Percentiles rank a stretch among this genome's conserved stretches.
Conservation (phyloP, 2,329 filamentous ascomycete genomes). For the Sporothrix luriei region DNA sequence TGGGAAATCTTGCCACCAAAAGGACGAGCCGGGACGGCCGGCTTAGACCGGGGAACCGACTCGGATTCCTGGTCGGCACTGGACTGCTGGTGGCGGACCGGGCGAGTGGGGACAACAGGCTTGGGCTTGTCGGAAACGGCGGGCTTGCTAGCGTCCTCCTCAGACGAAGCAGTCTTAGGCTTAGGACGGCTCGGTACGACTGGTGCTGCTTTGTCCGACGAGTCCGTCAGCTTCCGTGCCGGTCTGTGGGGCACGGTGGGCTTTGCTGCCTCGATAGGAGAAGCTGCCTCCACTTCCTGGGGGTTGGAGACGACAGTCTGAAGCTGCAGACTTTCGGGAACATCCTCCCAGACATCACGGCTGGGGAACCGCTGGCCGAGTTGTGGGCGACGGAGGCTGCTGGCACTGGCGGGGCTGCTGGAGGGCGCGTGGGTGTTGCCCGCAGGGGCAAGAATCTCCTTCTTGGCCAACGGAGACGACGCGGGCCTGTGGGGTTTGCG, state of each 20-base stretch:
- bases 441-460: slow-evolving; percentile 44
- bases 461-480: slow-evolving; percentile 48
- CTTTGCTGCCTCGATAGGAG: slow-evolving; percentile 52
- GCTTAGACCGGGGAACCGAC: slow-evolving; percentile 69
- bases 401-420: slow-evolving; percentile 32
- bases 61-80: slow-evolving; percentile 47
- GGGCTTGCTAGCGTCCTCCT: slow-evolving; percentile 41
- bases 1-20: slow-evolving; percentile 85
- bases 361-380: slow-evolving; percentile 77
- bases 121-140: slow-evolving; percentile 30
- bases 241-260: slow-evolving; percentile 64
- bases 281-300: slow-evolving; percentile 53
- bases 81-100: slow-evolving; percentile 50
- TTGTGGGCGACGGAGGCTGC: slow-evolving; percentile 51
- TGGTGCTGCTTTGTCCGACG: slow-evolving; percentile 46
- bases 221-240: slow-evolving; percentile 47
- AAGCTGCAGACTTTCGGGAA: slow-evolving; percentile 77
- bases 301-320: slow-evolving; percentile 70
- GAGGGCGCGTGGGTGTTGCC: background rate
- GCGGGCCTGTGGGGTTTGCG: slow-evolving; percentile 54
- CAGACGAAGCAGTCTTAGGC: slow-evolving; percentile 47
- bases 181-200: slow-evolving; percentile 58
- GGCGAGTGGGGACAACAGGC: background rate
- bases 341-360: slow-evolving; percentile 92
- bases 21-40: slow-evolving; percentile 76